A percentile compares a stretch with the other conserved stretches of the same genome.
phyloP scores from a whole-genome alignment of 148 eudicot genomes.

The Camellia granthamiana region DNA sequence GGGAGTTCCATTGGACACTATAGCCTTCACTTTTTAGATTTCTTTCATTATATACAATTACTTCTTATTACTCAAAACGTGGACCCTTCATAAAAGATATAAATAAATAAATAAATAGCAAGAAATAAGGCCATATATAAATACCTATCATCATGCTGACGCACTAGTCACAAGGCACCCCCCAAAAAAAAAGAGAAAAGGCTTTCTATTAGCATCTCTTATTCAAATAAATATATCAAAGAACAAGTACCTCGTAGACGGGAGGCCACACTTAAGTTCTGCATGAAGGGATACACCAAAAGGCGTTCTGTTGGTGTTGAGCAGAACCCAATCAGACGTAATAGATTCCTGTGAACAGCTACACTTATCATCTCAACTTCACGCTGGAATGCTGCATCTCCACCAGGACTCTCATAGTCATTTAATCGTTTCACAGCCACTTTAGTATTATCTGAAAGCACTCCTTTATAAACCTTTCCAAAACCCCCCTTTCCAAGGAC shows the following conservation, averaged over 20 bases:
- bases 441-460: slow-evolving; percentile 72
- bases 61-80: no score
- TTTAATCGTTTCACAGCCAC: slow-evolving; percentile 89
- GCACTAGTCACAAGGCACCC: no score
- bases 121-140: no score
- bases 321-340: slow-evolving; percentile 90
- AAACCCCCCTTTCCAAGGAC: slow-evolving; percentile 98
- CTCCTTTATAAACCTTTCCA: slow-evolving; percentile 95
- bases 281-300: slow-evolving; percentile 95
- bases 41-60: no score
- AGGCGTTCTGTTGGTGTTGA: slow-evolving; percentile 98
- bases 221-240: background rate
- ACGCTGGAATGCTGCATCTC: slow-evolving; percentile 89
- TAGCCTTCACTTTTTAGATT: no score
- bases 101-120: no score
- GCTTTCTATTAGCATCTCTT: background rate
- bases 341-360: slow-evolving; percentile 88
- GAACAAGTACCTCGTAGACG: slow-evolving; percentile 69
- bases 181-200: background rate
- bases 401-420: slow-evolving; percentile 88
- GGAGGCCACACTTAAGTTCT: slow-evolving; percentile 90
- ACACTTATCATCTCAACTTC: slow-evolving; percentile 99
- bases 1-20: no score
- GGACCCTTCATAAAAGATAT: no score
- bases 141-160: no score